Conservation (phyloP, 257 asterid species). For the Oldenlandia corymbosa region DNA sequence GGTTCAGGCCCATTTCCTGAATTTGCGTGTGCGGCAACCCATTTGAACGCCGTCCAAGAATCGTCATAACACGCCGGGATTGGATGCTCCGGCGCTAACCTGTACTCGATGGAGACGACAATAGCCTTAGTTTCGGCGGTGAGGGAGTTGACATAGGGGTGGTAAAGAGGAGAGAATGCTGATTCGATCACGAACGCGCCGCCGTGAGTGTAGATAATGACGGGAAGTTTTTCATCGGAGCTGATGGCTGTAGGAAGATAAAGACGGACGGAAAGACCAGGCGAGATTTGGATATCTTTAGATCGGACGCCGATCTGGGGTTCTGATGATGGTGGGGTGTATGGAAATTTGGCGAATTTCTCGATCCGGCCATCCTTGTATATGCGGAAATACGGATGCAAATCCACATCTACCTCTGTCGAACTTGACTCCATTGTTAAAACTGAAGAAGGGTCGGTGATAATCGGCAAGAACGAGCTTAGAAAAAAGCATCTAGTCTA, state of each 20-base stretch:
- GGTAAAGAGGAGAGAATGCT: conserved; percentile 49
- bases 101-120: conserved; percentile 59
- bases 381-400: conserved; percentile 23
- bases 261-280: conserved; percentile 33
- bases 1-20: conserved; percentile 47
- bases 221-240: conserved; percentile 33
- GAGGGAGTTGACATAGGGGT: conserved; percentile 31
- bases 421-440: too few species aligned
- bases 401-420: neutral
- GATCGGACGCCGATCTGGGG: conserved; percentile 32
- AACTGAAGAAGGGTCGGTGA: too few species aligned
- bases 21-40: conserved; percentile 39
- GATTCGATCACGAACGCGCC: conserved; percentile 41
- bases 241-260: conserved; percentile 27
- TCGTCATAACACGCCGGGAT: conserved; percentile 74
- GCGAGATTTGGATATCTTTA: conserved; percentile 39
- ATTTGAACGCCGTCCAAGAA: conserved; percentile 41
- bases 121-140: conserved; percentile 43
- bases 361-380: conserved; percentile 41
- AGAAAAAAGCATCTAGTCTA: too few species aligned
- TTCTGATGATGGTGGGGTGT: conserved; percentile 28
- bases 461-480: too few species aligned
- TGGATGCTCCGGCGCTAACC: conserved; percentile 62
- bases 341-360: conserved; percentile 11
- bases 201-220: conserved; percentile 51